phyloP scores from a whole-genome alignment of 2,329 filamentous ascomycete genomes.

The Diplodia sapinea region DNA sequence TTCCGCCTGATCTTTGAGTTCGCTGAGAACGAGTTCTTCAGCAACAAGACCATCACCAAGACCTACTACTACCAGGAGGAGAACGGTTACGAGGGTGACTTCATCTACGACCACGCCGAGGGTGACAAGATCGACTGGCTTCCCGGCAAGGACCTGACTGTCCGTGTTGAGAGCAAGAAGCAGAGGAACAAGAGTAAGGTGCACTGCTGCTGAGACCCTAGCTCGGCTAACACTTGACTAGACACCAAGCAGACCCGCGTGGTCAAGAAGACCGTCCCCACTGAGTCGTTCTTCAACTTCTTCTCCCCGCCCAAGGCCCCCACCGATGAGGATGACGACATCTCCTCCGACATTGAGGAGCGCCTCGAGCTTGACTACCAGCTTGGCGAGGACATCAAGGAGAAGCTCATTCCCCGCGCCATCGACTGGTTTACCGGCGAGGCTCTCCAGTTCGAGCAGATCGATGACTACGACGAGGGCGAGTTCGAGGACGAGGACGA shows the following conservation, averaged over 20 bases:
- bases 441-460: slow-evolving; percentile 93
- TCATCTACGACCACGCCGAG: slow-evolving; percentile 99
- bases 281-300: slow-evolving; percentile 97
- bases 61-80: slow-evolving; percentile 99
- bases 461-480: slow-evolving; percentile 82
- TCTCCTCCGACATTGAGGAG: slow-evolving; percentile 91
- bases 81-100: slow-evolving; percentile 97
- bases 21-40: slow-evolving; percentile 92
- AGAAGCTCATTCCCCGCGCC: slow-evolving; percentile 97
- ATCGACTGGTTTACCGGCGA: slow-evolving; percentile 99
- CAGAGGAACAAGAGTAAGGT: slow-evolving; percentile 97
- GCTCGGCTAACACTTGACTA: slow-evolving; percentile 47
- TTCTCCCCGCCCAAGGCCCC: slow-evolving; percentile 94
- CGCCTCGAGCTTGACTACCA: slow-evolving; percentile 98
- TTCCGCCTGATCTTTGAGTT: slow-evolving; percentile 99
- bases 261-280: slow-evolving; percentile 98
- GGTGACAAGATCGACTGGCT: slow-evolving; percentile 99
- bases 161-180: slow-evolving; percentile 98
- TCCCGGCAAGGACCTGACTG: slow-evolving; percentile 87
- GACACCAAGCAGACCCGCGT: slow-evolving; percentile 99
- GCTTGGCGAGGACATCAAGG: slow-evolving; percentile 98
- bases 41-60: slow-evolving; percentile 96
- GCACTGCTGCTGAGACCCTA: not conserved
- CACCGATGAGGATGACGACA: slow-evolving; percentile 74
- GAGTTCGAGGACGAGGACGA: slow-evolving; percentile 91